A percentile compares a stretch with the other conserved stretches of the same genome.
phyloP scores from a whole-genome alignment of 208 protist genomes.

The Lotmaria passim region DNA sequence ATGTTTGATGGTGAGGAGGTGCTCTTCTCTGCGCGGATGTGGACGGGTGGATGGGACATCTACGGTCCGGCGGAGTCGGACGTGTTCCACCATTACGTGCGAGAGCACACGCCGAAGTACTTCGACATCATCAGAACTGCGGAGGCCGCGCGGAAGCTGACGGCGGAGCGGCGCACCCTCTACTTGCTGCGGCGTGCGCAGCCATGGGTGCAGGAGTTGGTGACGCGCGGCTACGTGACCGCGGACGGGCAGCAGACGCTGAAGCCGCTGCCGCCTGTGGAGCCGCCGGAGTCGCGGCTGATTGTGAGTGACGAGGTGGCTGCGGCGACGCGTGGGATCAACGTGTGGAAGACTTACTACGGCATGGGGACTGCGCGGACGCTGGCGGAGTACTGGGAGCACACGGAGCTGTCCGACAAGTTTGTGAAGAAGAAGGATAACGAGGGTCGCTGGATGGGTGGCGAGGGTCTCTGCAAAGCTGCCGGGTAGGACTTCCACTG shows the following conservation, averaged over 20 bases:
- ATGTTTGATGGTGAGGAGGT: conserved; percentile 95
- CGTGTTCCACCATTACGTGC: conserved; percentile 83
- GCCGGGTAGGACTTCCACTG: not conserved
- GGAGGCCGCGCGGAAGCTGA: conserved; percentile 4
- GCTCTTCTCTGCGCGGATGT: conserved; percentile 78
- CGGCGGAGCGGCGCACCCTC: conserved; percentile 47
- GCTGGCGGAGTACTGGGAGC: conserved; percentile 69
- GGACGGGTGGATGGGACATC: conserved; percentile 91
- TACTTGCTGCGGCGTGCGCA: conserved; percentile 57
- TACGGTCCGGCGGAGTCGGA: conserved; percentile 75
- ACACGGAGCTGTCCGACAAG: conserved; percentile 63
- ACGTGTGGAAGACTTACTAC: conserved; percentile 43
- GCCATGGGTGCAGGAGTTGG: conserved; percentile 48
- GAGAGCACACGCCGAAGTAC: conserved; percentile 54
- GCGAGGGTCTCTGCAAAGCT: conserved; percentile 42
- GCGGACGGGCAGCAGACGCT: conserved; percentile 17
- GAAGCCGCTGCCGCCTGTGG: conserved; percentile 29
- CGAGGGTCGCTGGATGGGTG: conserved; percentile 69
- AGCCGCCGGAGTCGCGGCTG: conserved; percentile 37
- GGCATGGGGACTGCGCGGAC: conserved; percentile 61
- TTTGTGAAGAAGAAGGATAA: conserved; percentile 63
- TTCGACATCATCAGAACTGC: conserved; percentile 34
- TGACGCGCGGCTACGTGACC: conserved; percentile 23
- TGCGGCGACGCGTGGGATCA: conserved; percentile 33
- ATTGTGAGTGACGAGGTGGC: conserved; percentile 50